These are phyloP conservation scores for Panicum miliaceum DNA, from an alignment of 176 grass and related monocot species.

Conservation along the genomic window DNA sequence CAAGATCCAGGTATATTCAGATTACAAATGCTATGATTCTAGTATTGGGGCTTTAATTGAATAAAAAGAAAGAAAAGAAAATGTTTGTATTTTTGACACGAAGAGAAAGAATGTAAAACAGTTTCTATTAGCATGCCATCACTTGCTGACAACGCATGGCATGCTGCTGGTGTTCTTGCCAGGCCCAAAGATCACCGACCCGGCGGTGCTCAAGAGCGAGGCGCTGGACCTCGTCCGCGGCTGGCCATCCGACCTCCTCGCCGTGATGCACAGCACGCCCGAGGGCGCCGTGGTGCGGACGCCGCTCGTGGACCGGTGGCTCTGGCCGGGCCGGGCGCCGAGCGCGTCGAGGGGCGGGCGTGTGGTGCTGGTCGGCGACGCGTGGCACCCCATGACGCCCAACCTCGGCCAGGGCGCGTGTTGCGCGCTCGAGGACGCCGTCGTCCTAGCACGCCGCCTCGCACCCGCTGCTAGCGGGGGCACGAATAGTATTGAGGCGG, in stretches of 20 bases:
- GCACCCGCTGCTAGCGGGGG: constrained; percentile 6
- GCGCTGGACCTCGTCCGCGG: constrained; percentile 67
- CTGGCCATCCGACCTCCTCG: constrained; percentile 70
- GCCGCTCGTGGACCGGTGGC: constrained; percentile 86
- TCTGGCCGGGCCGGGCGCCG: constrained; percentile 76
- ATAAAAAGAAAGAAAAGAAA: too few relatives aligned
- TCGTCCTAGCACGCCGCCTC: constrained; percentile 70
- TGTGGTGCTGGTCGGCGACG: constrained; percentile 80
- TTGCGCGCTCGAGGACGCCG: constrained; percentile 89
- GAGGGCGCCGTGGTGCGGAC: constrained; percentile 70
- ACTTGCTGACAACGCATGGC: background rate
- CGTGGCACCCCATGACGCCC: constrained; percentile 99
- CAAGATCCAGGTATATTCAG: constrained; percentile 52
- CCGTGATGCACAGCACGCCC: constrained; percentile 67
- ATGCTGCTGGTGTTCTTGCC: constrained; percentile 4
- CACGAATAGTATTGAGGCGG: background rate
- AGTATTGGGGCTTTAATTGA: too few relatives aligned
- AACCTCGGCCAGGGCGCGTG: constrained; percentile 94
- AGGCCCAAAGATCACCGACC: constrained; percentile 62
- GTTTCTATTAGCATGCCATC: background rate
- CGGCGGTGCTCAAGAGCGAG: constrained; percentile 69
- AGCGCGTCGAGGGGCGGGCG: constrained; percentile 43
- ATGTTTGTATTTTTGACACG: background rate
- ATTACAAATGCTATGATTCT: background rate
- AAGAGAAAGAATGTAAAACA: background rate